Evolutionary conservation across 345 rosid species (phyloP).

Genomic region (Carallia brachiata): DNA sequence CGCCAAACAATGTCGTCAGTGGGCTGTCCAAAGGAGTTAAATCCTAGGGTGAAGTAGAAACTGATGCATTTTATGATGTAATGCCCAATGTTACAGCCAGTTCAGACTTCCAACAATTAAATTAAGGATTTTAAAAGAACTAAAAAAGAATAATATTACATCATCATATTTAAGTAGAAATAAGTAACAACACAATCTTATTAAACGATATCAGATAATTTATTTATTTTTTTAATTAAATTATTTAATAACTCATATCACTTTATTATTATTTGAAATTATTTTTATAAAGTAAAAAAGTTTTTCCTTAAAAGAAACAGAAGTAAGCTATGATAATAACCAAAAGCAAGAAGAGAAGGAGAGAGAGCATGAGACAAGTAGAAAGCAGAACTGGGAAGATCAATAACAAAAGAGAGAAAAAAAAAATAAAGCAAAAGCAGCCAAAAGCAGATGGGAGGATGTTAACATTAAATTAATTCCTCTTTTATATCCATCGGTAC

Average conservation of each 20-base stretch:
- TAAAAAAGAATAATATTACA: no score
- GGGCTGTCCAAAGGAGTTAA: not conserved
- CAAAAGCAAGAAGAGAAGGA: not conserved
- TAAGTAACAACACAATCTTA: no score
- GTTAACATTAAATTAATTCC: slow-evolving; percentile 2
- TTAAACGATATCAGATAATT: no score
- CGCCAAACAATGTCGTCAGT: not conserved
- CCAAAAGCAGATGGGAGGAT: slow-evolving; percentile 9
- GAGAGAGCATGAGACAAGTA: not conserved
- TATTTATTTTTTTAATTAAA: no score
- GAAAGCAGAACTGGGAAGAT: not conserved
- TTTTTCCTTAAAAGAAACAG: not conserved
- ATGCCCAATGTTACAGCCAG: not conserved
- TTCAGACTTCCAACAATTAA: not conserved
- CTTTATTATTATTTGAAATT: no score
- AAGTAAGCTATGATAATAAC: not conserved
- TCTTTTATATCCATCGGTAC: slow-evolving; percentile 15
- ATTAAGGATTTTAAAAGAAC: not conserved
- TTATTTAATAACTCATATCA: no score
- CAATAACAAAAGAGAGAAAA: not conserved
- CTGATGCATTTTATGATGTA: not conserved
- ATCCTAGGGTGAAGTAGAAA: not conserved
- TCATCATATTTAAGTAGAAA: no score
- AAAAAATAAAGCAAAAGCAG: slow-evolving; percentile 2
- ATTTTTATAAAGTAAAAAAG: no score